Evolutionary conservation across 768 basidiomycete genomes (phyloP).

Genomic region (Leccinum rimulosum): DNA sequence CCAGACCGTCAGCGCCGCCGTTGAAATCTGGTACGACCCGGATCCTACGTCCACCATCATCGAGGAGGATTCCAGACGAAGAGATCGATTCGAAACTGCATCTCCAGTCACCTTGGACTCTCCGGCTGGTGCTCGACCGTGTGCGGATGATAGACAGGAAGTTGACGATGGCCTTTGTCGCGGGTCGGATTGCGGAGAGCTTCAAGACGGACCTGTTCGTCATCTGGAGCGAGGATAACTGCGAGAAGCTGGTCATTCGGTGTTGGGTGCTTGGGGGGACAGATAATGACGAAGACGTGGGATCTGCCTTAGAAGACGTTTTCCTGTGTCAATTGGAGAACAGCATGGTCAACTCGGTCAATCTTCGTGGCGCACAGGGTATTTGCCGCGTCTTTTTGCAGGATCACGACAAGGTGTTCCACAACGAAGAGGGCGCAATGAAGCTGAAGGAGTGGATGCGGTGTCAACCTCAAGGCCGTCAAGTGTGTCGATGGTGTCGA

Average conservation of each 20-base stretch:
- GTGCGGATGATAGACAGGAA: too few species aligned
- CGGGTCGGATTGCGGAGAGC: too few species aligned
- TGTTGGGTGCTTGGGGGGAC: constrained; percentile 79
- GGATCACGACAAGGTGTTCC: constrained; percentile 75
- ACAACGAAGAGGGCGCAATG: constrained; percentile 64
- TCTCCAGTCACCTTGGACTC: too few species aligned
- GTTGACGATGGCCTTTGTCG: too few species aligned
- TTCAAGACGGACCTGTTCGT: constrained; percentile 97
- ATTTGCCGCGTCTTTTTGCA: constrained; percentile 94
- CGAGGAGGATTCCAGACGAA: constrained; percentile 94
- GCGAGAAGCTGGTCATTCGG: constrained; percentile 94
- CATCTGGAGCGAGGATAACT: constrained; percentile 98
- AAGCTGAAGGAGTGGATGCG: constrained; percentile 34
- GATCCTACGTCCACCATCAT: constrained; percentile 90
- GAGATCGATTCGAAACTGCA: constrained; percentile 58
- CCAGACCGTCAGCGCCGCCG: constrained; percentile 89
- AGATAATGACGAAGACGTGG: too few species aligned
- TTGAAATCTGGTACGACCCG: constrained; percentile 98
- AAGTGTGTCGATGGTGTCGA: too few species aligned
- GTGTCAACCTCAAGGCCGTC: too few species aligned
- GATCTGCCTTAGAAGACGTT: too few species aligned
- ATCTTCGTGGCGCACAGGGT: constrained; percentile 85
- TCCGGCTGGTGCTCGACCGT: too few species aligned
- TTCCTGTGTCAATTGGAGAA: too few species aligned
- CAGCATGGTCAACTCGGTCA: constrained; percentile 47